Percentiles rank a stretch among this genome's conserved stretches.
phyloP scores from a whole-genome alignment of 2,329 filamentous ascomycete genomes.

The Cladosporium sp. region DNA sequence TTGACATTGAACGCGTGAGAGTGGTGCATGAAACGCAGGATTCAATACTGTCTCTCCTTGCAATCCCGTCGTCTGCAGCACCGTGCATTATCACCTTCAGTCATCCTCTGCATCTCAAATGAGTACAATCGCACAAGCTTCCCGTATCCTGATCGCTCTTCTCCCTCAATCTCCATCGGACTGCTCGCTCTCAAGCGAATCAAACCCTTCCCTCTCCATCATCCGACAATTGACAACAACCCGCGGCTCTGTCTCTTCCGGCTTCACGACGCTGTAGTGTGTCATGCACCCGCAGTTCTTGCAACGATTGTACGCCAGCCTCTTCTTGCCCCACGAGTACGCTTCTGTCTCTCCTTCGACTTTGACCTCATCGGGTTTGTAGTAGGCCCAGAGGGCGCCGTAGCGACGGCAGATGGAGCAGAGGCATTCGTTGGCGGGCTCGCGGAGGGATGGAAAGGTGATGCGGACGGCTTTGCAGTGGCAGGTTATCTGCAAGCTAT shows the following conservation, averaged over 20 bases:
- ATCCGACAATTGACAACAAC: conserved; percentile 25
- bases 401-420: conserved; percentile 38
- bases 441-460: conserved; percentile 31
- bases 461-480: conserved; percentile 37
- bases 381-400: conserved; percentile 38
- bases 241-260: conserved; percentile 16
- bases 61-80: neutral
- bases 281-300: conserved; percentile 29
- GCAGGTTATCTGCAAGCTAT: conserved; percentile 25
- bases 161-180: conserved; percentile 18
- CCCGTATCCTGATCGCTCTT: neutral
- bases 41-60: neutral
- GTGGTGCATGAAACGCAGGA: neutral
- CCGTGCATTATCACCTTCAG: neutral
- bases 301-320: conserved; percentile 26
- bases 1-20: neutral
- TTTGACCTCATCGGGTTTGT: conserved; percentile 29
- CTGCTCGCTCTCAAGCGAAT: conserved; percentile 22
- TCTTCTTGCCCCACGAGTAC: conserved; percentile 26
- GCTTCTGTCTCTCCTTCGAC: conserved; percentile 24
- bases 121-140: neutral
- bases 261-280: conserved; percentile 21
- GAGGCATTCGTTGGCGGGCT: conserved; percentile 32
- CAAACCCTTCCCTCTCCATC: conserved; percentile 22
- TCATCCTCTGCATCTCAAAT: neutral